Evolutionary conservation across 2,329 filamentous ascomycete genomes (phyloP).

Genomic region (Sporothrix globosa): DNA sequence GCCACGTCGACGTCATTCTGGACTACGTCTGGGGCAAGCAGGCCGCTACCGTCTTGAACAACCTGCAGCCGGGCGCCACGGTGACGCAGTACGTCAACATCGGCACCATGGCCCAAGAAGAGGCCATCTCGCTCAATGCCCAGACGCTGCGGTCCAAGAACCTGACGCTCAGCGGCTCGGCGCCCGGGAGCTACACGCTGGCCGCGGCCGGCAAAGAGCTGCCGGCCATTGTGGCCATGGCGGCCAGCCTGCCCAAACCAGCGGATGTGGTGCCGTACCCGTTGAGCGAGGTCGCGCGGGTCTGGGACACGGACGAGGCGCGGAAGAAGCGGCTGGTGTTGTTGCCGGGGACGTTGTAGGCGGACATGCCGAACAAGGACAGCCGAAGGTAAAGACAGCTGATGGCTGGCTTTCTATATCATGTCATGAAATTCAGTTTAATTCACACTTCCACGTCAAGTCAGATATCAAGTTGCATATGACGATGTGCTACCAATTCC

Average conservation of each 20-base stretch:
- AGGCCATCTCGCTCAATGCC: slow-evolving; percentile 48
- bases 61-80: slow-evolving; percentile 41
- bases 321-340: slow-evolving; percentile 34
- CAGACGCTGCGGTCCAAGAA: slow-evolving; percentile 53
- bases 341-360: slow-evolving; percentile 19
- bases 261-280: slow-evolving; percentile 31
- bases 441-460: too few species aligned
- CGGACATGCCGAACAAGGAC: neutral
- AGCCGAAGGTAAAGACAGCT: neutral
- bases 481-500: neutral
- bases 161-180: slow-evolving; percentile 53
- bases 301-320: slow-evolving; percentile 34
- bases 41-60: slow-evolving; percentile 53
- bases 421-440: too few species aligned
- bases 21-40: slow-evolving; percentile 61
- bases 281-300: slow-evolving; percentile 27
- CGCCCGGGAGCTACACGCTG: slow-evolving; percentile 50
- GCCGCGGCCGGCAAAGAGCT: slow-evolving; percentile 41
- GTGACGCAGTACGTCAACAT: slow-evolving; percentile 59
- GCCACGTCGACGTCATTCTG: slow-evolving; percentile 57
- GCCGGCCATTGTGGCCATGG: slow-evolving; percentile 32
- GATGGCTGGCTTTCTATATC: neutral
- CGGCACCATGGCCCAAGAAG: slow-evolving; percentile 49
- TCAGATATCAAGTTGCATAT: neutral
- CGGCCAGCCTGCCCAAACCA: slow-evolving; percentile 25